Conservation (phyloP, 768 basidiomycete genomes). For the Cystofilobasidium capitatum region DNA sequence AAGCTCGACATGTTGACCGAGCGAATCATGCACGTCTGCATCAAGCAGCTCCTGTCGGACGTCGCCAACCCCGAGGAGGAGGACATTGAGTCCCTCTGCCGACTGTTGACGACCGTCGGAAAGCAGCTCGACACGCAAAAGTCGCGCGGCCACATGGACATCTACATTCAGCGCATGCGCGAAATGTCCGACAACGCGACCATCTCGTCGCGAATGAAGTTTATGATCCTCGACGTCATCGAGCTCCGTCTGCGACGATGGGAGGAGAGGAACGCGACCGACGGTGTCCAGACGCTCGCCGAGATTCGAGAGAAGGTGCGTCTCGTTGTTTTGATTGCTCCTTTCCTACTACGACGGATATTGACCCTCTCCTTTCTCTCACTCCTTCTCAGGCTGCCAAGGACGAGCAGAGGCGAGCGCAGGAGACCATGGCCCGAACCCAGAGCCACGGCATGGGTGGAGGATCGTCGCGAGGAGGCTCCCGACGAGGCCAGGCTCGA, state of each 20-base stretch:
- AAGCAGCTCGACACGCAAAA: constrained; percentile 67
- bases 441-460: constrained; percentile 35
- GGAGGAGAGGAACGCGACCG: constrained; percentile 59
- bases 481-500: constrained; percentile 66
- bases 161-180: constrained; percentile 86
- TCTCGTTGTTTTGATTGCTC: constrained; percentile 28
- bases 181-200: constrained; percentile 63
- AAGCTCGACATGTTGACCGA: constrained; percentile 98
- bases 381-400: constrained; percentile 22
- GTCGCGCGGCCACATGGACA: constrained; percentile 66
- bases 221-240: constrained; percentile 90
- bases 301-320: constrained; percentile 76
- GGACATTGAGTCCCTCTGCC: constrained; percentile 92
- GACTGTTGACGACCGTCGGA: constrained; percentile 82
- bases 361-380: not conserved
- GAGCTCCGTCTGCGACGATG: constrained; percentile 79
- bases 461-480: constrained; percentile 75
- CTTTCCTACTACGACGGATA: not conserved
- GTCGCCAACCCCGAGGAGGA: constrained; percentile 94
- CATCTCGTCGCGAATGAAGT: constrained; percentile 78
- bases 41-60: constrained; percentile 87
- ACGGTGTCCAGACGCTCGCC: constrained; percentile 77
- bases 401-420: constrained; percentile 24
- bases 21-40: constrained; percentile 97
- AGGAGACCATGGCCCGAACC: constrained; percentile 46